Conservation (phyloP, 768 basidiomycete species). For the Dictyophora rubrovolvata region DNA sequence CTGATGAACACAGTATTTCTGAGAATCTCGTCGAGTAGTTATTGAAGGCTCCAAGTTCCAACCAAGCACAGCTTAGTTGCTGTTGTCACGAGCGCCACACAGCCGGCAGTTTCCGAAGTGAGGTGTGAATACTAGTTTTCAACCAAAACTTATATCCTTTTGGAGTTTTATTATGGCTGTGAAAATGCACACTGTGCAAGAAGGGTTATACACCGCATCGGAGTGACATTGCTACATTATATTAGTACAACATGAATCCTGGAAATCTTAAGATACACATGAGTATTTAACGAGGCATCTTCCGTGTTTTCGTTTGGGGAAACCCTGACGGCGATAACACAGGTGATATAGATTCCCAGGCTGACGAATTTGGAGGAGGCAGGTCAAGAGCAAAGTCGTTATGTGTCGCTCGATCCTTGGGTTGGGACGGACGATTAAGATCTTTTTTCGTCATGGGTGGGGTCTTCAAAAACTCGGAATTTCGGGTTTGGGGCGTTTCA, state of each 20-base stretch:
- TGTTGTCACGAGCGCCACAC: no score
- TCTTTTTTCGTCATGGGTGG: background rate
- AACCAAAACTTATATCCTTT: no score
- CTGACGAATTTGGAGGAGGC: slow-evolving; percentile 28
- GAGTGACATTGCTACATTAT: background rate
- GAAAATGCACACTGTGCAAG: no score
- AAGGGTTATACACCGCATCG: no score
- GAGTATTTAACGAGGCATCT: background rate
- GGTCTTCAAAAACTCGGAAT: background rate
- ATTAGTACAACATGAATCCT: background rate
- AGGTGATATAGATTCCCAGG: slow-evolving; percentile 21
- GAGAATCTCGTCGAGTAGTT: no score
- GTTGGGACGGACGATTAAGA: background rate
- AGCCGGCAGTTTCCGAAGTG: no score
- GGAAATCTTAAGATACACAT: background rate
- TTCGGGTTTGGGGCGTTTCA: no score
- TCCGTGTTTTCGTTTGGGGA: background rate
- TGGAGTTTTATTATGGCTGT: no score
- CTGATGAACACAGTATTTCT: no score
- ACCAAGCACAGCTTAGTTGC: no score
- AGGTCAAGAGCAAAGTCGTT: slow-evolving; percentile 18
- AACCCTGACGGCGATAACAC: background rate
- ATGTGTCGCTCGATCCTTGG: slow-evolving; percentile 1
- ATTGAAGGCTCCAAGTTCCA: no score
- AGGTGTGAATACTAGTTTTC: no score